Base-by-base conservation (phyloP, 495 filamentous ascomycete species). In the Aspergillus coremiiformis region DNA sequence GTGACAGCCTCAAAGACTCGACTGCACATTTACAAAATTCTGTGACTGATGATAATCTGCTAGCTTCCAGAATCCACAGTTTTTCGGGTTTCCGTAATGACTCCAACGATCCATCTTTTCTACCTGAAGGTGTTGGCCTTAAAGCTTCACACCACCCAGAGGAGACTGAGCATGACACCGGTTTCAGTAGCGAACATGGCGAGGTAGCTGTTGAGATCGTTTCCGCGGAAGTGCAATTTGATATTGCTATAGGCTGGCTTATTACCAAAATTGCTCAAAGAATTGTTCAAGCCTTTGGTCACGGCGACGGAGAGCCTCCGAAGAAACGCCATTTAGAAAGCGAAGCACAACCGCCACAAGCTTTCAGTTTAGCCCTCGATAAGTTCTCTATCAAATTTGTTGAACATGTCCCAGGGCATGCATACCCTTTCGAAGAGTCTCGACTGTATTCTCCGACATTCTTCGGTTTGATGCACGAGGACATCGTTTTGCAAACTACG, bases 211-310 rank as follows among this genome's bases (percentile, higher is more conserved):
- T 87, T 17, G 72, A 79, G 30, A 52, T 87, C 42, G 78, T 77
- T 22, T 75, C 79, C 1, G 57, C 80, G 23, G 68, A 78, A 15
- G 49, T 82, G 2, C 79, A 79, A 43, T 82, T 87, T 53, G 86
- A 90, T 65, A 79, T 86, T 19, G 78, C 84, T 4, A 80, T 81
- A 5, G 85, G 81, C 1, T 84, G 84, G 63, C 70, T 90, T 42
- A 56, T 89, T 10, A 69, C 71, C 30, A 86, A 82, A 63, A 71
- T 86, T 39, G 66, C 83, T 8, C 74, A 80, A 24, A 74, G 71
- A 20, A 59, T 85, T 3, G 61, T 79, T 12, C 65, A 71, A 9
- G 71, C 76, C 6, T 57, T 79, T 30, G 59, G 49, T 26, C 53
- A 35, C 21, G 24, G 57, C 57, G 49, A 54, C 15, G 55, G 43